Evolutionary conservation across 371 early-diverging fungal species (phyloP), one percentile per base, ranked within the genome.

Genomic region (Mortierella sp.): DNA sequence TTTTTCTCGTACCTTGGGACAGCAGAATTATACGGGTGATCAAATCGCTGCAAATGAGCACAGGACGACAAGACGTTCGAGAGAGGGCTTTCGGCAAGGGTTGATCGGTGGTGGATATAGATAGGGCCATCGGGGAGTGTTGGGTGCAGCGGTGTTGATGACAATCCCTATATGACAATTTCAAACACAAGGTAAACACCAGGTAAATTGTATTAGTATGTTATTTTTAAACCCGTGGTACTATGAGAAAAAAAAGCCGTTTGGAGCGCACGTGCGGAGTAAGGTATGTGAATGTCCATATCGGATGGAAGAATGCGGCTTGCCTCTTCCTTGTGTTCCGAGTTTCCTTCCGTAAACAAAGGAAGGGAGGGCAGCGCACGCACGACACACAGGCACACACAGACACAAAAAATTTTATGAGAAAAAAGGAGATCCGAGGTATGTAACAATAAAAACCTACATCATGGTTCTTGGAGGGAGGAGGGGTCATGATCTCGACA

Each of bases 401-500:
- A 16, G 21, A n/a, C 27, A 56, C 56, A 60, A 60, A 60, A 63
- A 16, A 1, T 6, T 16, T 32, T 63, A 51, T 16, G 6, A 32
- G 27, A 55, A 54, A 55, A 27, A 18, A 21, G 60, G 63, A 35
- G 35, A 35, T 29, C 32, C 60, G 60, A 60, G 29, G 29, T 46
- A 16, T 35, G 38, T 2, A 55, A 60, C 58, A 38, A 56, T 24
- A 54, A 43, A 46, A 29, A 6, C 56, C 54, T 81, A 81, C 81
- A 70, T 74, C 75, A 41, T 77, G 75, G 48, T 72, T 48, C 49
- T 60, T 75, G 32, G 38, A 48, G 63, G 56, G 27, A 21, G 85
- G 82, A 49, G 86, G 86, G 16, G 77, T 82, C 86, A 86, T 86
- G 75, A 86, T 86, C 78, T 86, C 86, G 44, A 86, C 75, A n/a